These are phyloP conservation scores for Paradendryphiella salina DNA, from an alignment of 2,329 filamentous ascomycete species.

Conservation along the genomic window DNA sequence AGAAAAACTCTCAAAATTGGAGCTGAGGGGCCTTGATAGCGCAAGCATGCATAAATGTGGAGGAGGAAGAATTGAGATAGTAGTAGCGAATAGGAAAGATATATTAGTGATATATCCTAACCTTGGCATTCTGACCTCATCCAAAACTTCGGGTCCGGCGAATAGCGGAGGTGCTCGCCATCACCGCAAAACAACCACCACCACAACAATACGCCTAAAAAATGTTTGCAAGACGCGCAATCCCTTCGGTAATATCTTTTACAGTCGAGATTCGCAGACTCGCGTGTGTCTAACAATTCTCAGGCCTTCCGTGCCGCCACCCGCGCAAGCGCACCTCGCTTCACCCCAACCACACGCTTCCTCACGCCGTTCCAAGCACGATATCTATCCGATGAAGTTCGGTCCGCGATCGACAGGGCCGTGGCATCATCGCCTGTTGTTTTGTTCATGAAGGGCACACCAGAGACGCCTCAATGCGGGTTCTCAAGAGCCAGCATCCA, in stretches of 20 bases:
- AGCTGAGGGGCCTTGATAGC: too few relatives aligned
- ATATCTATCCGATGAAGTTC: conserved; percentile 78
- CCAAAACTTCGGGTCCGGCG: conserved; percentile 31
- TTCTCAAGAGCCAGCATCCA: conserved; percentile 95
- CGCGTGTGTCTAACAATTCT: conserved; percentile 10
- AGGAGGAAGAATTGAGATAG: neutral
- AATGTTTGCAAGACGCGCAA: conserved; percentile 47
- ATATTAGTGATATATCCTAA: conserved; percentile 18
- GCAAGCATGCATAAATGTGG: too few relatives aligned
- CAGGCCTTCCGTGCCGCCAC: conserved; percentile 46
- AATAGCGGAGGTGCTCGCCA: conserved; percentile 27
- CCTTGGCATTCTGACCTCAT: conserved; percentile 39
- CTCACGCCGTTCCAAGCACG: conserved; percentile 58
- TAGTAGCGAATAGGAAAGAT: neutral
- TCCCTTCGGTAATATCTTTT: conserved; percentile 37
- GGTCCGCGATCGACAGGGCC: conserved; percentile 84
- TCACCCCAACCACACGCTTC: conserved; percentile 49
- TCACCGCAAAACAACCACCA: conserved; percentile 19
- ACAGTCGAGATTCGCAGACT: neutral
- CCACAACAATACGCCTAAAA: conserved; percentile 14
- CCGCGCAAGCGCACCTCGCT: conserved; percentile 33
- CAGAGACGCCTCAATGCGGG: conserved; percentile 92
- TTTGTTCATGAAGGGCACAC: conserved; percentile 99
- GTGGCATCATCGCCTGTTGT: conserved; percentile 88
- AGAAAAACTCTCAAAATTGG: too few relatives aligned